phyloP scores from a whole-genome alignment of 2,329 filamentous ascomycete genomes.

The Ceratocystis alfenasii region DNA sequence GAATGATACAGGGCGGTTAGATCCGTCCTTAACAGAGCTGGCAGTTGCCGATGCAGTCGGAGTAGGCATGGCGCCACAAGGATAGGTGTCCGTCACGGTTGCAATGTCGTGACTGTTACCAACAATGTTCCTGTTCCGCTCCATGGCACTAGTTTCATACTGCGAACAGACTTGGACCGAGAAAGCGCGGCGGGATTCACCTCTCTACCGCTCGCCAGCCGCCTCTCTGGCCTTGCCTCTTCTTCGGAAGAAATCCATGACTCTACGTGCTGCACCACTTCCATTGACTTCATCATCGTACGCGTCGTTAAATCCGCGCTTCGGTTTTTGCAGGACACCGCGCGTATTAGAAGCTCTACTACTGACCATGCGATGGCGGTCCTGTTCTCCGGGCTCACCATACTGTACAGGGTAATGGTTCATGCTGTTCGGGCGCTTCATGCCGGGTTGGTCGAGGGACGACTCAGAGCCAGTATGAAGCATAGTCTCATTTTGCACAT shows the following conservation, averaged over 20 bases:
- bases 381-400: conserved; percentile 32
- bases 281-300: conserved; percentile 68
- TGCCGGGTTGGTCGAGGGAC: conserved; percentile 34
- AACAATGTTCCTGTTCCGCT: background rate
- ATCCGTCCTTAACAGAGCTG: background rate
- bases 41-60: background rate
- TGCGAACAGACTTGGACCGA: conserved; percentile 15
- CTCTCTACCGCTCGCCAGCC: conserved; percentile 21
- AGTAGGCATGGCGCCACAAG: background rate
- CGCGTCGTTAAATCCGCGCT: conserved; percentile 68
- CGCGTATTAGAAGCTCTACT: conserved; percentile 26
- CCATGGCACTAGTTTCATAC: background rate
- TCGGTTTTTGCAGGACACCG: conserved; percentile 68
- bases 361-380: conserved; percentile 32
- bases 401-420: conserved; percentile 37
- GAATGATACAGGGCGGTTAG: background rate
- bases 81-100: background rate
- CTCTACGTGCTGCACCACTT: conserved; percentile 73
- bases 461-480: conserved; percentile 43
- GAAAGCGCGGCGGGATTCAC: conserved; percentile 19
- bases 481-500: conserved; percentile 36
- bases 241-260: conserved; percentile 97
- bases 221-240: conserved; percentile 52
- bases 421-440: conserved; percentile 26
- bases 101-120: background rate